These are phyloP conservation scores for Cylindrotheca fusiformis DNA, from an alignment of 108 stramenopile genomes.

Conservation along the genomic window DNA sequence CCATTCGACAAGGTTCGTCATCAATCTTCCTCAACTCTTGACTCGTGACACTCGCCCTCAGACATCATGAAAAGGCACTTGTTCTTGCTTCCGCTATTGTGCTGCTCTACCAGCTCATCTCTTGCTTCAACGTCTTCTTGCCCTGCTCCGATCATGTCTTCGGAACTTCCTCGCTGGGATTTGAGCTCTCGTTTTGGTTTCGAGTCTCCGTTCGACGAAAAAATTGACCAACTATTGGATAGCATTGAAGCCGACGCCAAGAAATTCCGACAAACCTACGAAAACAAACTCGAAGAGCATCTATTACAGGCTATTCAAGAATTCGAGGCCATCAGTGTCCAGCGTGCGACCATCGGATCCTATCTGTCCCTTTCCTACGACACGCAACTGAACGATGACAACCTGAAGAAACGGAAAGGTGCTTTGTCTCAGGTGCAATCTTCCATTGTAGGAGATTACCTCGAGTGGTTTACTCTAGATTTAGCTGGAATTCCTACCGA, in stretches of 20 bases:
- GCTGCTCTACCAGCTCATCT: no score
- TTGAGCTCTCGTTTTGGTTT: constrained; percentile 34
- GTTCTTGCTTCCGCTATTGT: not conserved
- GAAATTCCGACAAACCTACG: constrained; percentile 30
- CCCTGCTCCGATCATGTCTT: not conserved
- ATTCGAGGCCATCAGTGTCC: constrained; percentile 30
- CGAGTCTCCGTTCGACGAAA: constrained; percentile 18
- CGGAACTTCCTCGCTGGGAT: constrained; percentile 38
- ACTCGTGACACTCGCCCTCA: not conserved
- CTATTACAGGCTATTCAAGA: constrained; percentile 29
- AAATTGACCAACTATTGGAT: constrained; percentile 28
- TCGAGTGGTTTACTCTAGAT: constrained; percentile 46
- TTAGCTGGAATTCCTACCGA: constrained; percentile 24
- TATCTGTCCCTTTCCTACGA: constrained; percentile 36
- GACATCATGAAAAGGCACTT: not conserved
- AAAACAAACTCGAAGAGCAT: constrained; percentile 14
- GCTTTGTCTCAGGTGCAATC: constrained; percentile 26
- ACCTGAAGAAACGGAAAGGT: constrained; percentile 39
- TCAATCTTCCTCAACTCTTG: not conserved
- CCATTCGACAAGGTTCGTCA: not conserved
- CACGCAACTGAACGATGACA: constrained; percentile 28
- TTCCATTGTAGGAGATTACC: constrained; percentile 29
- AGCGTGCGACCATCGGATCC: constrained; percentile 21
- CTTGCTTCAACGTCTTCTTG: not conserved
- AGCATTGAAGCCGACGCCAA: constrained; percentile 18